Conservation (phyloP, 495 filamentous ascomycete genomes). For the Barbatosphaeria neglecta region DNA sequence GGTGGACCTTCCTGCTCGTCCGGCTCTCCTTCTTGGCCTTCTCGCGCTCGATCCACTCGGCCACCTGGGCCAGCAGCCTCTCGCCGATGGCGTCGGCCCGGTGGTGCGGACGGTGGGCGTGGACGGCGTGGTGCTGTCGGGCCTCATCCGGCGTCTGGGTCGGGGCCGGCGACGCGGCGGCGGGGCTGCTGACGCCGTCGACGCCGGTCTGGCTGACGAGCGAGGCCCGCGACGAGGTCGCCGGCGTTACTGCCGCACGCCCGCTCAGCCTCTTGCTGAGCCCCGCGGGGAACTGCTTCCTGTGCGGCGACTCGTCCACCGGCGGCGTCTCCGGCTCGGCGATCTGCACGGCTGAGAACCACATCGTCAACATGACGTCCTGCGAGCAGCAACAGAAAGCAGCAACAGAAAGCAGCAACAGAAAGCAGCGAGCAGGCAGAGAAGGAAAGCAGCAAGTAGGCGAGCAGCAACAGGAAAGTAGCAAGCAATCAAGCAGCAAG, state of each 20-base stretch:
- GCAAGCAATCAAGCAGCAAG: not conserved
- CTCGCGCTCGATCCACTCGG: constrained; percentile 70
- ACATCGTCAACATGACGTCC: constrained; percentile 5
- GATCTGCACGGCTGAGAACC: constrained; percentile 32
- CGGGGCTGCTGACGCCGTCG: constrained; percentile 9
- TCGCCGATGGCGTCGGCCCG: constrained; percentile 29
- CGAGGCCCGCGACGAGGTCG: constrained; percentile 25
- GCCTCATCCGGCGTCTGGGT: constrained; percentile 18
- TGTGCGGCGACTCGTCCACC: constrained; percentile 26
- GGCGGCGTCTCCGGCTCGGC: constrained; percentile 28
- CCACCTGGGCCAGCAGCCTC: constrained; percentile 57
- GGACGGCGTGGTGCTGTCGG: constrained; percentile 11
- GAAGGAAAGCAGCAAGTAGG: not conserved
- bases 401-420: too few species aligned
- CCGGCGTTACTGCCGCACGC: constrained; percentile 15
- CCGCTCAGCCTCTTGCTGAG: constrained; percentile 29
- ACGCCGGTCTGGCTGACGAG: constrained; percentile 21
- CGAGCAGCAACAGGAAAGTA: not conserved
- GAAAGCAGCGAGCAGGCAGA: not conserved
- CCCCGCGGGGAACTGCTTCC: constrained; percentile 31
- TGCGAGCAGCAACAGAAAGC: too few species aligned
- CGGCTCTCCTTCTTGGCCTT: constrained; percentile 49
- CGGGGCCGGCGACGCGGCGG: constrained; percentile 12
- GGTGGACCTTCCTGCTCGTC: constrained; percentile 25
- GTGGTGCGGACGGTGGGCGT: constrained; percentile 20